Conservation (phyloP, 306 rosid species). For the Cicer pinnatifidum region DNA sequence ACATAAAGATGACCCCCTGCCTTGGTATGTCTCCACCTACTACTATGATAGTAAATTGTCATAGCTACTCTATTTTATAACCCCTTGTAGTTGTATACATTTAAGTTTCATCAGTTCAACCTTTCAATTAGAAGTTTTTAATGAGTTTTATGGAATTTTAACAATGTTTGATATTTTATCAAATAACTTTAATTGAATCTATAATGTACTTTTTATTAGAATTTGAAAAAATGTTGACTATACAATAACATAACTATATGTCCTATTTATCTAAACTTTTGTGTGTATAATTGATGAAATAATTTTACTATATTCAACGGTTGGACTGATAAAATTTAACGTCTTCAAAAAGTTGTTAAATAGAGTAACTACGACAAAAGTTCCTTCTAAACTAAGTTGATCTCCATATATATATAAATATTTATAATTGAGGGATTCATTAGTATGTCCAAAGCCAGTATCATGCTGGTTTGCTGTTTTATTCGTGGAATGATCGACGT, state of each 20-base stretch:
- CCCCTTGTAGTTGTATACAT: not conserved
- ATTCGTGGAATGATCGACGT: slow-evolving; percentile 13
- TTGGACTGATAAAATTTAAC: not conserved
- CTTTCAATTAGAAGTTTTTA: not conserved
- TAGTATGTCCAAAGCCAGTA: slow-evolving; percentile 2
- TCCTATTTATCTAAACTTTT: not conserved
- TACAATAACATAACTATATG: not conserved
- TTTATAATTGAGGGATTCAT: not conserved
- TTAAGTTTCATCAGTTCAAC: not conserved
- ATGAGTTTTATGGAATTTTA: not conserved
- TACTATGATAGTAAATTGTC: not conserved
- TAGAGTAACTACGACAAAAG: not conserved
- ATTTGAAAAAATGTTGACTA: not conserved
- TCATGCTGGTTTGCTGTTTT: slow-evolving; percentile 20
- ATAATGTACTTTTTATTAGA: not conserved
- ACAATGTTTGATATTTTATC: not conserved
- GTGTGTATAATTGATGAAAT: not conserved
- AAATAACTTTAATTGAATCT: too few species aligned
- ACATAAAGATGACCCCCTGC: not conserved
- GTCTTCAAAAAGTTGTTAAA: not conserved
- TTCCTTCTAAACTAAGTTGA: not conserved
- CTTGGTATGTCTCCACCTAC: not conserved
- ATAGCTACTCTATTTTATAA: not conserved
- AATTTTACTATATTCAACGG: not conserved
- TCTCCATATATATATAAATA: not conserved